A percentile compares a stretch with the other conserved stretches of the same genome.
Evolutionary conservation across 2,329 filamentous ascomycete species (phyloP).

Genomic region (Penicillium olsonii): DNA sequence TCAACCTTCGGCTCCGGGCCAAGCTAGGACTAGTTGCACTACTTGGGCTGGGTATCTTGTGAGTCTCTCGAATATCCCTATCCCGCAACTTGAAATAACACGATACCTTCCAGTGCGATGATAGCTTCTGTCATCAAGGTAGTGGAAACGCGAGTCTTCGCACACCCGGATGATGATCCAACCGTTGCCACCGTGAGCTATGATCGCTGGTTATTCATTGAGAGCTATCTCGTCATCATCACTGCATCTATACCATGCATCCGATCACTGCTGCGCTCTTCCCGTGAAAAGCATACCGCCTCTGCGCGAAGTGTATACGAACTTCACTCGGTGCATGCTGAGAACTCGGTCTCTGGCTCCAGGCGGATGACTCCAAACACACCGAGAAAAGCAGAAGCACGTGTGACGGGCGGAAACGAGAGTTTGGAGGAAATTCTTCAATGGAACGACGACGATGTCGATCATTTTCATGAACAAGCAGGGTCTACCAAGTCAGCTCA

Average conservation of each 20-base stretch:
- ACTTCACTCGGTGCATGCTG: conserved; percentile 12
- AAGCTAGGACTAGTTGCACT: conserved; percentile 33
- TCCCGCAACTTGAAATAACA: neutral
- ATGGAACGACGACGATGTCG: neutral
- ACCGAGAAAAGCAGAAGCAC: conserved; percentile 13
- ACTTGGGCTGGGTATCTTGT: conserved; percentile 36
- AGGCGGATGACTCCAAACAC: conserved; percentile 8
- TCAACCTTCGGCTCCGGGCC: conserved; percentile 32
- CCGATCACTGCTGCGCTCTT: conserved; percentile 22
- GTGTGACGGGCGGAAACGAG: conserved; percentile 8
- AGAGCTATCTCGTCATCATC: conserved; percentile 33
- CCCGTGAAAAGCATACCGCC: neutral
- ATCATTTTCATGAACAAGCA: neutral
- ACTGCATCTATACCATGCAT: conserved; percentile 34
- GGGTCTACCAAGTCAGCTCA: neutral
- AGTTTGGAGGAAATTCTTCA: conserved; percentile 9
- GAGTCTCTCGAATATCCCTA: conserved; percentile 2
- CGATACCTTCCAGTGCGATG: conserved; percentile 22
- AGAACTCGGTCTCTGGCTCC: conserved; percentile 4
- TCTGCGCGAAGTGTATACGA: conserved; percentile 15
- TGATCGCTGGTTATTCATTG: conserved; percentile 32
- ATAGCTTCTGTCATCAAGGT: conserved; percentile 29
- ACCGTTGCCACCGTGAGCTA: conserved; percentile 25
- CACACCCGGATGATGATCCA: conserved; percentile 19
- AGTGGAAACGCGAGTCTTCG: conserved; percentile 23